Evolutionary conservation across 2,329 filamentous ascomycete genomes (phyloP).

Genomic region (Colletotrichum cereale): DNA sequence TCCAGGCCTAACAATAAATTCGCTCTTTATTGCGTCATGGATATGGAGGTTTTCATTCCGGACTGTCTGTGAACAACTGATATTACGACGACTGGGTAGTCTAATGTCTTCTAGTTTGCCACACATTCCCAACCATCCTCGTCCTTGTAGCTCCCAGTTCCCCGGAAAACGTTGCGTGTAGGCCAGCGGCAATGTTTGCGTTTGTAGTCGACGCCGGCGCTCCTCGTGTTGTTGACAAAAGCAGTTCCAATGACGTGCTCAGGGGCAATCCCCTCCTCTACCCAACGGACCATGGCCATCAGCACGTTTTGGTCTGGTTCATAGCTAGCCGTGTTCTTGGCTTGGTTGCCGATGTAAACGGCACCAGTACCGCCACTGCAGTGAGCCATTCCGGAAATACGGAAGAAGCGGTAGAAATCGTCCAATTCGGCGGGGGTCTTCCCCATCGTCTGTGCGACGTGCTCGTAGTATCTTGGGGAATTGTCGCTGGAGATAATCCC

Average conservation of each 20-base stretch:
- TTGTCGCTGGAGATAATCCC: constrained; percentile 58
- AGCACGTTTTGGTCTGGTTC: constrained; percentile 58
- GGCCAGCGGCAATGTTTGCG: constrained; percentile 52
- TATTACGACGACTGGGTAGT: neutral
- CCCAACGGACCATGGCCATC: constrained; percentile 61
- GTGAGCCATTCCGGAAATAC: constrained; percentile 64
- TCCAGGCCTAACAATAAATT: neutral
- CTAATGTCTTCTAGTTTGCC: neutral
- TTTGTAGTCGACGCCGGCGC: constrained; percentile 47
- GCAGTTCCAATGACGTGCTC: constrained; percentile 52
- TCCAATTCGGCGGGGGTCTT: constrained; percentile 51
- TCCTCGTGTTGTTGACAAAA: constrained; percentile 45
- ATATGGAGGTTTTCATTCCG: neutral
- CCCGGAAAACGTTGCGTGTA: constrained; percentile 47
- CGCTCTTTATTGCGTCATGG: neutral
- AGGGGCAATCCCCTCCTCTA: constrained; percentile 57
- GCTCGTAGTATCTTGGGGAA: constrained; percentile 61
- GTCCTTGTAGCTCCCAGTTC: constrained; percentile 31
- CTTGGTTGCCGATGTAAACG: constrained; percentile 46
- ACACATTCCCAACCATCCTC: constrained; percentile 37
- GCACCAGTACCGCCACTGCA: constrained; percentile 61
- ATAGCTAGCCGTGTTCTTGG: constrained; percentile 42
- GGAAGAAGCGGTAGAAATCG: constrained; percentile 63
- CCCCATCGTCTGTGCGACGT: constrained; percentile 58
- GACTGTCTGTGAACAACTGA: too few species aligned